Evolutionary conservation across 73 alveolate genomes (phyloP).

Genomic region (Symbiodinium pilosum): DNA sequence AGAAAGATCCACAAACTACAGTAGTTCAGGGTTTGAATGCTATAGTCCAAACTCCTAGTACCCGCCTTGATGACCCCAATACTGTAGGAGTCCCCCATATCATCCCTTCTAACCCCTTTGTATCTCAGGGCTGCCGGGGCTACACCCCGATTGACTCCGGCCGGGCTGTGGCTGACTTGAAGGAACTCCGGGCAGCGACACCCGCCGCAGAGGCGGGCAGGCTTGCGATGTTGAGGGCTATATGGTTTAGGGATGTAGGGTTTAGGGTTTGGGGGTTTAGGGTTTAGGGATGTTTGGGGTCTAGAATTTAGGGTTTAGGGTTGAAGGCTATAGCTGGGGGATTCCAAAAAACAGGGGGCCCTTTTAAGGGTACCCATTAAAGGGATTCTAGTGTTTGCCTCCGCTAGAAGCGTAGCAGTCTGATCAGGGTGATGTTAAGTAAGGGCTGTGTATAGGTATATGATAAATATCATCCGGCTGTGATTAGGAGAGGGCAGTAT

Average conservation of each 20-base stretch:
- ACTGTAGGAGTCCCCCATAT: no score
- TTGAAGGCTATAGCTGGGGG: no score
- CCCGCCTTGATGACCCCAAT: background rate
- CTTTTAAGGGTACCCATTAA: no score
- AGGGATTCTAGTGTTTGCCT: no score
- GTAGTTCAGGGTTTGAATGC: background rate
- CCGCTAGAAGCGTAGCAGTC: no score
- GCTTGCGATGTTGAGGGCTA: background rate
- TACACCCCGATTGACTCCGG: slow-evolving; percentile 23
- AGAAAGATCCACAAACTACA: background rate
- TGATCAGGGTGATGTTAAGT: no score
- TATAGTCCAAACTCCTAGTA: background rate
- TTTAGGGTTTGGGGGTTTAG: background rate
- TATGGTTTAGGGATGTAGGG: no score
- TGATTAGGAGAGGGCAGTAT: no score
- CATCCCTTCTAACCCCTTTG: no score
- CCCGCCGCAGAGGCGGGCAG: background rate
- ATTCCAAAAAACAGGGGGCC: no score
- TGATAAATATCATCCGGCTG: no score
- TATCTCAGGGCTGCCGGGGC: slow-evolving; percentile 41
- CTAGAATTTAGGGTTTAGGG: background rate
- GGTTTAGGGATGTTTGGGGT: background rate
- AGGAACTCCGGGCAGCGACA: background rate
- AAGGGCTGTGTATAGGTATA: no score
- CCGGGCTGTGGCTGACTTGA: slow-evolving; percentile 7